Conservation (phyloP, 495 filamentous ascomycete genomes). For the Neurospora pannonica region DNA sequence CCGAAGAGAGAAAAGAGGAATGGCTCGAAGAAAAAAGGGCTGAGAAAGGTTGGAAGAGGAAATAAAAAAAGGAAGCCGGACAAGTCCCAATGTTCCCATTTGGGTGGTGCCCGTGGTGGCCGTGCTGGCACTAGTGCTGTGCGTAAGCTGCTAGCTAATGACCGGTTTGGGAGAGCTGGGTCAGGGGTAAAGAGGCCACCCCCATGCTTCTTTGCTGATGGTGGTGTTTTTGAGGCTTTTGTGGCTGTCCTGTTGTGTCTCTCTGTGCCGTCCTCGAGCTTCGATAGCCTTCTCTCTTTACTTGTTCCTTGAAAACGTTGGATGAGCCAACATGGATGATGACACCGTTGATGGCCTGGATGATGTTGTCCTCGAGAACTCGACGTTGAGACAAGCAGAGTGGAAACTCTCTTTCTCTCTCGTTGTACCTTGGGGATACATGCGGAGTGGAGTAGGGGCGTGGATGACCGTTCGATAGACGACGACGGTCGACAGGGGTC, state of each 20-base stretch:
- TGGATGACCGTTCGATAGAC: neutral
- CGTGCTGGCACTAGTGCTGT: neutral
- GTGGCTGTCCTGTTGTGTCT: neutral
- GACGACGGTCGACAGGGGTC: neutral
- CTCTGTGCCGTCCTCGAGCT: neutral
- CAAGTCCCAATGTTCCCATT: neutral
- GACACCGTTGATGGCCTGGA: neutral
- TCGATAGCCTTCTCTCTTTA: neutral
- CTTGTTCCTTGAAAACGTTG: neutral
- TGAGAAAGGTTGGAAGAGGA: neutral
- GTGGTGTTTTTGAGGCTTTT: neutral
- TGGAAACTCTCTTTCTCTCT: neutral
- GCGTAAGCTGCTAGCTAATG: neutral
- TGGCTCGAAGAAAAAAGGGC: neutral
- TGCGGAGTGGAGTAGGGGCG: neutral
- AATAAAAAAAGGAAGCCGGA: neutral
- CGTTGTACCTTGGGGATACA: neutral
- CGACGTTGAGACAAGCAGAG: neutral
- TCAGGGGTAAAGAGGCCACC: neutral
- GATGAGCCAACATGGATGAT: neutral
- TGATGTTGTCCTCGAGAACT: neutral
- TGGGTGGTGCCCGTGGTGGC: neutral
- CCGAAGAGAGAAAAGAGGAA: neutral
- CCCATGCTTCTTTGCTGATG: neutral
- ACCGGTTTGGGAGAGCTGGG: neutral